Base-by-base conservation (phyloP, 306 rosid species). In the Cajanus cajan region DNA sequence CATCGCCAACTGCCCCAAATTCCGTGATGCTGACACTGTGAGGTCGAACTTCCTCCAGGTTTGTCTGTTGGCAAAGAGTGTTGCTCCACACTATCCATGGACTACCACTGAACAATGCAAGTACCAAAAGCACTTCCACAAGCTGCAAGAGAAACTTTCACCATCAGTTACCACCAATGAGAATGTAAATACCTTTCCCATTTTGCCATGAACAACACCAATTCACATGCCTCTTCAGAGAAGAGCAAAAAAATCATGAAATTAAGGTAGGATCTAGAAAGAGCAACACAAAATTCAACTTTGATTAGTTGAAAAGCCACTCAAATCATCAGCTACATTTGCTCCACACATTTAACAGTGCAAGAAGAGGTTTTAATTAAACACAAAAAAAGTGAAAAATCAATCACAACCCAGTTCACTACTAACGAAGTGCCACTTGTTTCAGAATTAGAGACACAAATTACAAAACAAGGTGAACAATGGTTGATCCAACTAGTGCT, bases 1-100 rank as follows among this genome's bases (percentile, higher is more conserved):
- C 97, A 28, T 92, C 97, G 5, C 97, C 97, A 65, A 92, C 89
- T 0, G 95, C 97, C 10, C 97, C 97, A 40, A 92, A 92, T 82
- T 92, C 97, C 1, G 95, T 81, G 68, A 92, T 90, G 22, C 89
- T 83, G 71, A 91, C 96, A 65, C 96, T 89, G 85, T 91, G 96
- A 85, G 96, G 96, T 63, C 92, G 86, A 81, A 88, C 85, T 7
- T 76, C 86, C 11, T 82, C 88, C 33, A 73, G 39, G 62, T 78
- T 80, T 52, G 80, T 80, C 51, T 34, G 84, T 65, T 82, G 80
- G 92, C 96, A 92, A 50, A 77, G 84, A 61, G 91, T 83, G 78
- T 76, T 87, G 89, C 92, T 79, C 80, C 82, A 80, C 81, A 83
- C 96, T 78, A 63, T 78, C 93, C 90, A 86, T 74, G 89, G 73